A percentile compares a stretch with the other conserved stretches of the same genome.
These are phyloP conservation scores for Phytophthora pini DNA, from an alignment of 352 stramenopile species.

Conservation along the genomic window DNA sequence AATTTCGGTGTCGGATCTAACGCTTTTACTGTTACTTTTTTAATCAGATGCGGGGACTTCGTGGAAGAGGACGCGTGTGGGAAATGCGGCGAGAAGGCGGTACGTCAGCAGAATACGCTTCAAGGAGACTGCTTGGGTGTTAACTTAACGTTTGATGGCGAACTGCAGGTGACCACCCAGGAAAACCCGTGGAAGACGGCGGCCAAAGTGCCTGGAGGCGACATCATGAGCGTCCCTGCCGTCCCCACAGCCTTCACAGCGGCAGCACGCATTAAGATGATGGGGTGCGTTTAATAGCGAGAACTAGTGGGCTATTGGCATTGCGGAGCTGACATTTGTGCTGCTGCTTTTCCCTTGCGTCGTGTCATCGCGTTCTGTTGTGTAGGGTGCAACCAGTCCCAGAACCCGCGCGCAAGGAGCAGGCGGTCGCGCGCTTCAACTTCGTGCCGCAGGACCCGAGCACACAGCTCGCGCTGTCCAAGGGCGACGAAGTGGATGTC, in stretches of 20 bases:
- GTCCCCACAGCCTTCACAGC: conserved; percentile 74
- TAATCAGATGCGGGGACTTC: conserved; percentile 63
- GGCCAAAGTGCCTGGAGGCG: conserved; percentile 43
- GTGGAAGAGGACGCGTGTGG: conserved; percentile 56
- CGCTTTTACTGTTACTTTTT: background rate
- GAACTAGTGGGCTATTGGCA: background rate
- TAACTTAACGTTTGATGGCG: too few relatives aligned
- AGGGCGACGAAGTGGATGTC: conserved; percentile 76
- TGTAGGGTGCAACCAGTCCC: conserved; percentile 36
- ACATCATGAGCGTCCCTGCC: conserved; percentile 52
- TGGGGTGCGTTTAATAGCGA: conserved; percentile 44
- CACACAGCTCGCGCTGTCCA: conserved; percentile 74
- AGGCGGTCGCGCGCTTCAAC: conserved; percentile 78
- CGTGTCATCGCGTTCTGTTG: conserved; percentile 17
- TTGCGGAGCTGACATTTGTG: conserved; percentile 4
- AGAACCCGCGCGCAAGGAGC: conserved; percentile 58
- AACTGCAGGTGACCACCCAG: conserved; percentile 43
- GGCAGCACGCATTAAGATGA: conserved; percentile 54
- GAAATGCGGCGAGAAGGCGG: conserved; percentile 70
- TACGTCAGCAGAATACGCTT: conserved; percentile 29
- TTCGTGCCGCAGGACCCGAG: conserved; percentile 75
- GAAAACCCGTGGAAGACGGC: conserved; percentile 64
- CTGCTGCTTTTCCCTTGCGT: conserved; percentile 16
- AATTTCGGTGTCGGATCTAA: background rate
- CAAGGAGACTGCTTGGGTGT: too few relatives aligned